phyloP scores from a whole-genome alignment of 164 flowering plant species.

The Pachysandra terminalis region DNA sequence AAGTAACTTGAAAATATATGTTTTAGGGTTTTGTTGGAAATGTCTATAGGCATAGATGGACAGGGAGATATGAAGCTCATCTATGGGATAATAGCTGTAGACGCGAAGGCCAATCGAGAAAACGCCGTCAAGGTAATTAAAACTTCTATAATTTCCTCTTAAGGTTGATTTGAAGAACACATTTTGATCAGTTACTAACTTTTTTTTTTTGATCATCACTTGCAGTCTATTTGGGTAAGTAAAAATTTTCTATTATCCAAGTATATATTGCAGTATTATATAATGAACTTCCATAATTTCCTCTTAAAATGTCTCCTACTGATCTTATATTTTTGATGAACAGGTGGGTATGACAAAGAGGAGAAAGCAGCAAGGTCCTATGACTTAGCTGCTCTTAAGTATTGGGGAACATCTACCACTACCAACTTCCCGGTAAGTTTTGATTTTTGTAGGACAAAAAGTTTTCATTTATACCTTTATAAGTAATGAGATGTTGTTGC shows the following conservation, averaged over 20 bases:
- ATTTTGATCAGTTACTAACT: constrained; percentile 5
- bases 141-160: background rate
- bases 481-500: constrained; percentile 9
- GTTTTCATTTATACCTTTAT: background rate
- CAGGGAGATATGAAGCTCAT: constrained; percentile 96
- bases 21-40: background rate
- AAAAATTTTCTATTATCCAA: background rate
- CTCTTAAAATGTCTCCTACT: too few relatives aligned
- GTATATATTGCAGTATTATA: background rate
- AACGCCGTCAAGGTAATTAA: constrained; percentile 88
- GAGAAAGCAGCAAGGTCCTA: constrained; percentile 96
- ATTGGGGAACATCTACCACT: constrained; percentile 95
- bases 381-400: constrained; percentile 88
- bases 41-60: constrained; percentile 87
- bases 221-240: constrained; percentile 82
- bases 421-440: constrained; percentile 81
- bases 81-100: constrained; percentile 98
- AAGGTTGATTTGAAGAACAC: background rate
- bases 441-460: too few relatives aligned
- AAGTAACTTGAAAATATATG: background rate
- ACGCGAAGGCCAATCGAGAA: constrained; percentile 94
- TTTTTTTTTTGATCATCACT: constrained; percentile 7
- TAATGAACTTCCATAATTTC: too few relatives aligned
- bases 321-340: background rate
- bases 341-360: constrained; percentile 95